Percentiles rank a stretch among this genome's conserved stretches.
These are phyloP conservation scores for Rhizophlyctis rosea DNA, from an alignment of 192 early-diverging fungal species.

Conservation along the genomic window DNA sequence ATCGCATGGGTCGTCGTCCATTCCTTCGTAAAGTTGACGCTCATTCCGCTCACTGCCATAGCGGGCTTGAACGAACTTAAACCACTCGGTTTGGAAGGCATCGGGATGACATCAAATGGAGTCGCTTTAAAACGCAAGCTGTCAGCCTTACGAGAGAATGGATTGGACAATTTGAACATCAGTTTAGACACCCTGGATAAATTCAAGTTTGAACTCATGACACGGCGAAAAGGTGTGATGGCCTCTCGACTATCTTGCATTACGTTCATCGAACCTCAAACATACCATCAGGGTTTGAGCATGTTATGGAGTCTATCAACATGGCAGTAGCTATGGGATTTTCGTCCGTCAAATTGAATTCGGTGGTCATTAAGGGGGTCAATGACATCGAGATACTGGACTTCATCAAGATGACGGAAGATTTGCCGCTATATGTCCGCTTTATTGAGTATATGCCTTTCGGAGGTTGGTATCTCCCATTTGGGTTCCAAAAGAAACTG, in stretches of 20 bases:
- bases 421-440: constrained; percentile 70
- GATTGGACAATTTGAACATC: constrained; percentile 86
- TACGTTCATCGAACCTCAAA: neutral
- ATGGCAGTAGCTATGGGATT: constrained; percentile 64
- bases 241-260: neutral
- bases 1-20: no score
- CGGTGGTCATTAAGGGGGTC: constrained; percentile 83
- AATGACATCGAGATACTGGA: constrained; percentile 81
- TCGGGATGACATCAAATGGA: constrained; percentile 95
- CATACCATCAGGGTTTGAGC: constrained; percentile 54
- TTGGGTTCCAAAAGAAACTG: neutral
- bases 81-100: constrained; percentile 67
- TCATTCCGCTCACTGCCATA: constrained; percentile 12
- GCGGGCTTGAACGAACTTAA: constrained; percentile 70
- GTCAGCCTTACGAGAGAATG: constrained; percentile 59
- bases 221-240: constrained; percentile 68
- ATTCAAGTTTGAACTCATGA: constrained; percentile 84
- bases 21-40: neutral
- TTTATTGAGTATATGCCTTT: constrained; percentile 99
- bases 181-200: constrained; percentile 89
- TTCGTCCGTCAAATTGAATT: constrained; percentile 84
- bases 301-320: constrained; percentile 74
- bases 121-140: constrained; percentile 87
- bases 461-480: constrained; percentile 61
- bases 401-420: constrained; percentile 83